phyloP scores from a whole-genome alignment of 768 basidiomycete species.

The Trametes meyenii region DNA sequence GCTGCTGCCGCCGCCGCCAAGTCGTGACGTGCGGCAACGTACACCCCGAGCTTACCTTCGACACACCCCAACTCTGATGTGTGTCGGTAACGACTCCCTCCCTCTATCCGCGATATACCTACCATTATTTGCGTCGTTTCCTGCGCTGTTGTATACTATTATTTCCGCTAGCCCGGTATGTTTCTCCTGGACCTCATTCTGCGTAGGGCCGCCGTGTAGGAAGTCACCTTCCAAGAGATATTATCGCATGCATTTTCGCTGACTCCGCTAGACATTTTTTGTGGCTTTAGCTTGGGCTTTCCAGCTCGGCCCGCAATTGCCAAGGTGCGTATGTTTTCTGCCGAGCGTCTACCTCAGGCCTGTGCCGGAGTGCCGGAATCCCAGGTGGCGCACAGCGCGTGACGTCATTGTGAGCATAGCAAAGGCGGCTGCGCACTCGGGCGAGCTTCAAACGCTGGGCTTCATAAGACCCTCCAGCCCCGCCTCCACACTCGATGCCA shows the following conservation, averaged over 20 bases:
- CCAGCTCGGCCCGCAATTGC: too few species aligned
- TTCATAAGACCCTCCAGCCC: conserved; percentile 10
- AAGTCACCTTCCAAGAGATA: not conserved
- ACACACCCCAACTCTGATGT: not conserved
- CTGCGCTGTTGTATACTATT: conserved; percentile 19
- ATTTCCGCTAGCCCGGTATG: conserved; percentile 12
- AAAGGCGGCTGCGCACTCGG: not conserved
- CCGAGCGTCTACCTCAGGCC: too few species aligned
- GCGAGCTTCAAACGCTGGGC: not conserved
- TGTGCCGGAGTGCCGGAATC: not conserved
- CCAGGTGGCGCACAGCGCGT: conserved; percentile 4
- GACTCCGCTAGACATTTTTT: not conserved
- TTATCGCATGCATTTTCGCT: too few species aligned
- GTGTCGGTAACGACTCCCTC: not conserved
- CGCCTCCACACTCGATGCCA: conserved; percentile 9
- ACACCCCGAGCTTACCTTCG: not conserved
- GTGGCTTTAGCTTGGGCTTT: not conserved
- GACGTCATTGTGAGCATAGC: conserved; percentile 3
- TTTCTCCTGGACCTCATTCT: conserved; percentile 1
- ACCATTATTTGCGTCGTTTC: conserved; percentile 1
- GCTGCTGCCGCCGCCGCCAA: conserved; percentile 9
- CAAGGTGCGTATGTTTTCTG: too few species aligned
- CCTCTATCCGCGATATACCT: conserved; percentile 7
- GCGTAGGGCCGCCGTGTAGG: not conserved
- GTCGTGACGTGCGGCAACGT: conserved; percentile 3